A percentile compares a stretch with the other conserved stretches of the same genome.
Evolutionary conservation across 306 rosid species (phyloP).

Genomic region (Cucumis hystrix): DNA sequence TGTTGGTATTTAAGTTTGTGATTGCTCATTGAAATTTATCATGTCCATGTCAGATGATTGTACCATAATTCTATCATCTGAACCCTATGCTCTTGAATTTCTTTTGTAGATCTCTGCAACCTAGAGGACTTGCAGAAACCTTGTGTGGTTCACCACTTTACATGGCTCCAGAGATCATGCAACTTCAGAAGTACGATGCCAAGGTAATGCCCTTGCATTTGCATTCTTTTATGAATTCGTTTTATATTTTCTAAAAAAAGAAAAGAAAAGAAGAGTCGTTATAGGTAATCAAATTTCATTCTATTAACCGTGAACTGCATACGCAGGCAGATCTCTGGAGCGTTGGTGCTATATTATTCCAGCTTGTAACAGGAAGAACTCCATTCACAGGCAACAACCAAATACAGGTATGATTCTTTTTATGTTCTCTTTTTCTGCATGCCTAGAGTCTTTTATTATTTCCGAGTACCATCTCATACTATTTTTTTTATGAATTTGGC

Average conservation of each 20-base stretch:
- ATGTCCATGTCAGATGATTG: background rate
- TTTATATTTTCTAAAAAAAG: too few relatives aligned
- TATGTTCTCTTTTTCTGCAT: background rate
- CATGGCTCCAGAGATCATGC: slow-evolving; percentile 99
- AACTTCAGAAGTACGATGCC: slow-evolving; percentile 92
- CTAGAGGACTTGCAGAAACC: slow-evolving; percentile 95
- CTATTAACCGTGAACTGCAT: slow-evolving; percentile 33
- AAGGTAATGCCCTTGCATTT: slow-evolving; percentile 50
- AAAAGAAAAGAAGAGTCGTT: background rate
- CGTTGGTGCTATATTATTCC: slow-evolving; percentile 89
- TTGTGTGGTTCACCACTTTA: slow-evolving; percentile 99
- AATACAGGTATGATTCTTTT: slow-evolving; percentile 46
- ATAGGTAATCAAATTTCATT: slow-evolving; percentile 14
- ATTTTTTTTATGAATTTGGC: slow-evolving; percentile 24
- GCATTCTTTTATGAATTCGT: background rate
- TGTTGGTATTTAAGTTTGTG: slow-evolving; percentile 1
- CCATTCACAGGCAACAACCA: slow-evolving; percentile 93
- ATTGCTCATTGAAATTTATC: background rate
- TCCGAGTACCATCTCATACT: background rate
- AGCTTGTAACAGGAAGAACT: slow-evolving; percentile 85
- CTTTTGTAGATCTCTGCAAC: slow-evolving; percentile 71
- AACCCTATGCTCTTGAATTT: slow-evolving; percentile 2
- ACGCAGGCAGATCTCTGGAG: slow-evolving; percentile 99
- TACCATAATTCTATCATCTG: background rate
- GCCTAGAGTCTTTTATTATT: background rate